A percentile compares a stretch with the other conserved stretches of the same genome.
Evolutionary conservation across 345 rosid genomes (phyloP).

Genomic region (Aquilaria sinensis): DNA sequence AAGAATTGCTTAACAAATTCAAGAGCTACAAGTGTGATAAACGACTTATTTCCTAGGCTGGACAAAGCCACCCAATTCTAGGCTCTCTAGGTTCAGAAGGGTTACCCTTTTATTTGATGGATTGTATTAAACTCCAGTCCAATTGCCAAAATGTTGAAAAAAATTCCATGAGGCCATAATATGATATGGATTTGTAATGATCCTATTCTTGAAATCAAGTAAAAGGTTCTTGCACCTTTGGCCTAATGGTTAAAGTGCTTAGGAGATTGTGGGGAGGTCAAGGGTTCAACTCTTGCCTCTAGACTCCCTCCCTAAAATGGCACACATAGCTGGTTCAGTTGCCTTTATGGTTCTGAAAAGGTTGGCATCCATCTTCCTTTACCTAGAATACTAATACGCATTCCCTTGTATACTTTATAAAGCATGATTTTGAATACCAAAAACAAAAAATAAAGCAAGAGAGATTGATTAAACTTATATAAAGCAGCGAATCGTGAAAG

Average conservation of each 20-base stretch:
- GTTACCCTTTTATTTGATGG: constrained; percentile 13
- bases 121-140: constrained; percentile 8
- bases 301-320: no score
- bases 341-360: no score
- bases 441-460: neutral
- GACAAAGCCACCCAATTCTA: constrained; percentile 7
- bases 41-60: constrained; percentile 9
- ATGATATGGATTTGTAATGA: constrained; percentile 3
- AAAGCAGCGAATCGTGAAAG: constrained; percentile 5
- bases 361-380: no score
- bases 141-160: constrained; percentile 6
- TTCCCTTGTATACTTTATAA: no score
- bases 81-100: neutral
- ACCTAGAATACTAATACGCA: no score
- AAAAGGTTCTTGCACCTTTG: neutral
- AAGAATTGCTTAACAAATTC: constrained; percentile 4
- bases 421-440: no score
- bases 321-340: no score
- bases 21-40: constrained; percentile 9
- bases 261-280: no score
- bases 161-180: constrained; percentile 17
- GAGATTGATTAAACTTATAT: constrained; percentile 6
- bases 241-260: no score
- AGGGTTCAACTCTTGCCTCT: no score
- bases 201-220: constrained; percentile 9